Base-by-base conservation (phyloP, 2,329 filamentous ascomycete genomes). In the Emydomyces testavorans region DNA sequence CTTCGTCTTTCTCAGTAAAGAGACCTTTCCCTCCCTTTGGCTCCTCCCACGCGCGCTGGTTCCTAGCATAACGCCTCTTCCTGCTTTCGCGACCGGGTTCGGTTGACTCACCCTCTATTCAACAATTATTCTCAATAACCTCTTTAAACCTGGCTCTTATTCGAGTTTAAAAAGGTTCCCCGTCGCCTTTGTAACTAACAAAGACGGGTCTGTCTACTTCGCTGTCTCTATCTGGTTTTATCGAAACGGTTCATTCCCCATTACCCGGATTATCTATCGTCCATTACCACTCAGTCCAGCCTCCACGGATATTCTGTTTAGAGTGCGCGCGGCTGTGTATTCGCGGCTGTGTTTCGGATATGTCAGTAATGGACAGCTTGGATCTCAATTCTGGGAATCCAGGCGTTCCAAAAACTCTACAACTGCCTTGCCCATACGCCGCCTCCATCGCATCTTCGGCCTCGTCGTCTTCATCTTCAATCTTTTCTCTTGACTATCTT, bases 391-490 rank as follows among this genome's bases (percentile, higher is more conserved):
- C 58, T 55, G 61, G 62, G 58, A 65, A 67, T 62, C 61, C 62
- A 54, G 55, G 60, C 51, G 53, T 57, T 53, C 58, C 60, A 55
- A 58, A 61, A 48, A 59, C 60, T 65, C 64, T 59, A 53, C 58
- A 60, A 47, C 59, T 62, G 56, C 60, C 62, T 60, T 67, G 72
- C 60, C 76, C 80, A 55, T 89, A 86, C 67, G 78, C 77, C 62
- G 77, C 79, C 51, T 81, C 82, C 35, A 70, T 87, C 72, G 78
- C 81, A 60, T 82, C 82, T 49, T 85, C 83, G 57, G 79, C 83
- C 50, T 87, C 85, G 24, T 83, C 83, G 48, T 88, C 84, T 16
- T 77, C 82, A 50, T 78, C 80, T 48, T 92, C 85, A 28, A 74
- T 87, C 58, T 92, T 86, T 74, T 92, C 86, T 55, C 74, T 83